phyloP scores from a whole-genome alignment of 169 alveolate genomes.

The Eimeria maxima region DNA sequence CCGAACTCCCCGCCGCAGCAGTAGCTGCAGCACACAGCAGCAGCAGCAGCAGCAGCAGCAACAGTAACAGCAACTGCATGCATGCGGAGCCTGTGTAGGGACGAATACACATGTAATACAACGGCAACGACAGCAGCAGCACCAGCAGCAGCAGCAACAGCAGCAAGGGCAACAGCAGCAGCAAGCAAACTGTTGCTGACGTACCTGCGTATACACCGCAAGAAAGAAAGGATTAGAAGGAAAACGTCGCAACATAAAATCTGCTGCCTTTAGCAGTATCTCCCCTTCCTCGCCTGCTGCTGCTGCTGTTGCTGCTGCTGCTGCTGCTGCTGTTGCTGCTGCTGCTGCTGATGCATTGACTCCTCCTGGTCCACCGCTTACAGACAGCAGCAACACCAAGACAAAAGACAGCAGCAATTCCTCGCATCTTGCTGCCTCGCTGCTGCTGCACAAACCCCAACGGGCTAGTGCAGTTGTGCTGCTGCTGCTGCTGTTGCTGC shows the following conservation, averaged over 20 bases:
- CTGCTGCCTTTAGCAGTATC: not conserved
- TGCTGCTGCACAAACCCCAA: conserved; percentile 43
- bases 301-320: not conserved
- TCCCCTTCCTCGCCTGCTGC: not conserved
- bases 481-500: conserved; percentile 7
- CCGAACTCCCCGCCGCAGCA: not conserved
- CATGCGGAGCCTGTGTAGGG: not conserved
- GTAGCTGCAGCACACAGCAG: conserved; percentile 41
- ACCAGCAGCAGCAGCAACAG: not conserved
- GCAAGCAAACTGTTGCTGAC: not conserved
- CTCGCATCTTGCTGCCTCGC: conserved; percentile 60
- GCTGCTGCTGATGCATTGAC: not conserved
- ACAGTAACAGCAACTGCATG: not conserved
- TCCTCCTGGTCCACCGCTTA: not conserved
- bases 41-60: conserved; percentile 9
- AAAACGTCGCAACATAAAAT: conserved; percentile 37
- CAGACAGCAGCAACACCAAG: conserved; percentile 56
- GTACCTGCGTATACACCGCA: conserved; percentile 56
- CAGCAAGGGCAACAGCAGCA: not conserved
- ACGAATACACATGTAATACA: not conserved
- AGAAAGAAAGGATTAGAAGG: conserved; percentile 64
- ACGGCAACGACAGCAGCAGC: conserved; percentile 6
- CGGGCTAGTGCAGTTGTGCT: not conserved
- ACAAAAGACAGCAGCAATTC: conserved; percentile 52
- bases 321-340: not conserved